A percentile compares a stretch with the other conserved stretches of the same genome.
Conservation (phyloP, 1,284 basidiomycete species). For the Tetrapyrgos nigripes region DNA sequence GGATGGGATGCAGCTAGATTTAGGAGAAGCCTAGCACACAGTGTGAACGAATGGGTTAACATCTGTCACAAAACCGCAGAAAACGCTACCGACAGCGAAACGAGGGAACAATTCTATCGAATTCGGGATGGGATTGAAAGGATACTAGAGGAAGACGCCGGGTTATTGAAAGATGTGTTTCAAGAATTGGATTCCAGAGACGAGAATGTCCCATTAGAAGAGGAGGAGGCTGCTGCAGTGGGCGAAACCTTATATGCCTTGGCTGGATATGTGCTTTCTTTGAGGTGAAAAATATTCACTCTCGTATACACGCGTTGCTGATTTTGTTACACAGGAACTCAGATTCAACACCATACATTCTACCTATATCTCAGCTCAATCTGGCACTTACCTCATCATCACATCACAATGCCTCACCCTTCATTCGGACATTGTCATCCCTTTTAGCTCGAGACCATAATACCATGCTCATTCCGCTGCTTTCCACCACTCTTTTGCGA, state of each 20-base stretch:
- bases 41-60: slow-evolving; percentile 64
- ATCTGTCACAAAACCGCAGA: slow-evolving; percentile 27
- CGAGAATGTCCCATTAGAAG: slow-evolving; percentile 55
- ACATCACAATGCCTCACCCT: slow-evolving; percentile 51
- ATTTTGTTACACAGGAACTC: slow-evolving; percentile 46
- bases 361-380: slow-evolving; percentile 49
- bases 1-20: slow-evolving; percentile 70
- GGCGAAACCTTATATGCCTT: slow-evolving; percentile 66
- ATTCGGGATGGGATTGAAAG: slow-evolving; percentile 51
- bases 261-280: slow-evolving; percentile 65
- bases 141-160: slow-evolving; percentile 71
- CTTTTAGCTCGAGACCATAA: slow-evolving; percentile 67
- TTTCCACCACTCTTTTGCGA: slow-evolving; percentile 64
- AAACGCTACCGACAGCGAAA: background rate
- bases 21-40: slow-evolving; percentile 54
- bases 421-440: slow-evolving; percentile 63
- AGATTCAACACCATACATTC: slow-evolving; percentile 56
- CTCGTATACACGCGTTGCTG: slow-evolving; percentile 7
- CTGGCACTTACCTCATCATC: slow-evolving; percentile 44
- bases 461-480: slow-evolving; percentile 59
- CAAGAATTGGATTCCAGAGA: slow-evolving; percentile 72
- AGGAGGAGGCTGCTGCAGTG: slow-evolving; percentile 68
- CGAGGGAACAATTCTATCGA: slow-evolving; percentile 18
- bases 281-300: slow-evolving; percentile 29
- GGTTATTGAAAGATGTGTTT: slow-evolving; percentile 71